phyloP scores from a whole-genome alignment of 2,329 filamentous ascomycete species.

The Ophiostoma himal-ulmi region DNA sequence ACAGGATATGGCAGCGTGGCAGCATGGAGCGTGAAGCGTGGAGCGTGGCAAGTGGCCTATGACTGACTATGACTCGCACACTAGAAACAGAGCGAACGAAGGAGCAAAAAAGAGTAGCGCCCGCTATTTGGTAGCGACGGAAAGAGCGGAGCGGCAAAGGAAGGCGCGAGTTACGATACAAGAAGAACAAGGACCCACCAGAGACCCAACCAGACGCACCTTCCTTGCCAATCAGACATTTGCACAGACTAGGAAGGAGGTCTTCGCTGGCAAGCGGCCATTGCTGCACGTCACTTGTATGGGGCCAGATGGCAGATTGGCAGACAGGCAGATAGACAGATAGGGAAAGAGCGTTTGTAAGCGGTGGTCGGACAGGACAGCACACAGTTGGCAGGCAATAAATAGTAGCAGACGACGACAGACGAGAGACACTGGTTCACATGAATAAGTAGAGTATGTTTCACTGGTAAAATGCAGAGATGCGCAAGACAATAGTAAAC shows the following conservation, averaged over 20 bases:
- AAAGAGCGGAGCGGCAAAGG: conserved; percentile 22
- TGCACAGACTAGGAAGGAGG: conserved; percentile 10
- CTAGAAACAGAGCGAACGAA: background rate
- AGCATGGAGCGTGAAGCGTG: background rate
- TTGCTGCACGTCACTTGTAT: conserved; percentile 17
- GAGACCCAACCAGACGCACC: conserved; percentile 4
- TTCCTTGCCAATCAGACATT: conserved; percentile 20
- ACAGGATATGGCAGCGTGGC: background rate
- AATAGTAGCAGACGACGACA: background rate
- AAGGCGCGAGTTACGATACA: conserved; percentile 1
- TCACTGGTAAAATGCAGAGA: background rate
- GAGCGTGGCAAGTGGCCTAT: conserved; percentile 5
- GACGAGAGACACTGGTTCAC: background rate
- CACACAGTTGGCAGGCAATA: background rate
- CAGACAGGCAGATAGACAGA: background rate
- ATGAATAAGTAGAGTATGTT: background rate
- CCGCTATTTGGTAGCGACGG: conserved; percentile 9
- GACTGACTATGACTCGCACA: conserved; percentile 15
- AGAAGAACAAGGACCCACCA: background rate
- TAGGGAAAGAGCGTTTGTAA: background rate
- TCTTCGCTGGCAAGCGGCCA: conserved; percentile 19
- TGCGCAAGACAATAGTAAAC: background rate
- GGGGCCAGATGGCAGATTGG: background rate
- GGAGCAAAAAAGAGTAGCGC: background rate
- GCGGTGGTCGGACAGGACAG: background rate